Evolutionary conservation across 495 filamentous ascomycete species (phyloP).

Genomic region (Acidiella bohemica): DNA sequence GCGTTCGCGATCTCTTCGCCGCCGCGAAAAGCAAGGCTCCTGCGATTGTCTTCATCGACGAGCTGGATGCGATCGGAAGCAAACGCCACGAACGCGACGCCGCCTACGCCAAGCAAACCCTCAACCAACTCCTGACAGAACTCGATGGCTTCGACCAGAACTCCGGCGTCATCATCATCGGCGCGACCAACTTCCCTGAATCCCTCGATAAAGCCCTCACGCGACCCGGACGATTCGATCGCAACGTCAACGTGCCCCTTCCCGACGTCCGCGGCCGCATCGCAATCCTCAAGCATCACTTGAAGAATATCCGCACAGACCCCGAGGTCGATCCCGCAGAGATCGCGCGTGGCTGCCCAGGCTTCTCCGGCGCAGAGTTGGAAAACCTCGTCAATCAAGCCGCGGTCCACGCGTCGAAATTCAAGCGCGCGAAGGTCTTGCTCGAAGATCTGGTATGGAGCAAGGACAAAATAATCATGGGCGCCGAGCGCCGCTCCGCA

Average conservation of each 20-base stretch:
- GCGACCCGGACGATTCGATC: conserved; percentile 88
- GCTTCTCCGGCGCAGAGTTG: conserved; percentile 87
- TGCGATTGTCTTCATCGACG: conserved; percentile 96
- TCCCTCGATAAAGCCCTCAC: conserved; percentile 88
- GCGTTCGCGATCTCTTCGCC: conserved; percentile 88
- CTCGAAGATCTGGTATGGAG: conserved; percentile 88
- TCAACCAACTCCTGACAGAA: conserved; percentile 97
- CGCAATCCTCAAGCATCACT: conserved; percentile 81
- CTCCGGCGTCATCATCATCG: conserved; percentile 86
- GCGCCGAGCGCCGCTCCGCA: conserved; percentile 74
- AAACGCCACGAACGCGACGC: conserved; percentile 88
- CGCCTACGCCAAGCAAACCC: conserved; percentile 90
- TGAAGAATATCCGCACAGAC: conserved; percentile 67
- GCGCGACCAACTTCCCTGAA: conserved; percentile 91
- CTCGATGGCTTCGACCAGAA: conserved; percentile 93
- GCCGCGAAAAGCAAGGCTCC: conserved; percentile 79
- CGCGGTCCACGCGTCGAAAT: conserved; percentile 75
- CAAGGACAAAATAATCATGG: conserved; percentile 97
- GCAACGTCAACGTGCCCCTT: conserved; percentile 72
- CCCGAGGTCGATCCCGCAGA: conserved; percentile 68
- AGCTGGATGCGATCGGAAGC: conserved; percentile 89
- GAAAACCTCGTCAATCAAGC: conserved; percentile 97
- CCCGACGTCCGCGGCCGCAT: conserved; percentile 93
- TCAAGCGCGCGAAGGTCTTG: conserved; percentile 56
- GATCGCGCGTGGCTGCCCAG: conserved; percentile 74